A percentile compares a stretch with the other conserved stretches of the same genome.
These are phyloP conservation scores for Seiridium unicorne DNA, from an alignment of 2,329 filamentous ascomycete species.

Conservation along the genomic window DNA sequence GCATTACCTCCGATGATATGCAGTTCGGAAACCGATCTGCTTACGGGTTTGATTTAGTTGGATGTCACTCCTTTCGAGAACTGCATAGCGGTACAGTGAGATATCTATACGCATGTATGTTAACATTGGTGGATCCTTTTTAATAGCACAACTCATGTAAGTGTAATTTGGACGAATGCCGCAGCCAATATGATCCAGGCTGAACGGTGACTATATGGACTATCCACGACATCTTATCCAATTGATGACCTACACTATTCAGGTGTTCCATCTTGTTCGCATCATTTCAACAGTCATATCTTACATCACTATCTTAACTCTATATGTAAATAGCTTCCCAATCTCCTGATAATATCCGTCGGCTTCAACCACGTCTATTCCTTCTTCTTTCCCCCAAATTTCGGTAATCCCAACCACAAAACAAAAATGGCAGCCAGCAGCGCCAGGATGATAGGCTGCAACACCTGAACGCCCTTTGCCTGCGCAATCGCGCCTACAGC, in stretches of 20 bases:
- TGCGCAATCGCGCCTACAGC: conserved; percentile 66
- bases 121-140: no score
- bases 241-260: no score
- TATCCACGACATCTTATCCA: no score
- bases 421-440: conserved; percentile 41
- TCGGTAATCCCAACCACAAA: conserved; percentile 46
- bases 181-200: no score
- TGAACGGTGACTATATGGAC: no score
- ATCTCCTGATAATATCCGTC: neutral
- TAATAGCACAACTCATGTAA: no score
- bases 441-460: conserved; percentile 57
- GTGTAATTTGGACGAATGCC: no score
- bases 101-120: no score
- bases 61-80: neutral
- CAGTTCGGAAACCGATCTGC: no score
- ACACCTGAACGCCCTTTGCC: conserved; percentile 49
- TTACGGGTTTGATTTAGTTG: neutral
- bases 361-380: conserved; percentile 22
- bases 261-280: no score
- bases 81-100: no score
- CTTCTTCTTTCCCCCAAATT: conserved; percentile 34
- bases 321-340: neutral
- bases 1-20: no score
- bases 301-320: neutral
- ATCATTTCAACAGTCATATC: neutral